Evolutionary conservation across 2,329 filamentous ascomycete genomes (phyloP), one percentile per base, ranked within the genome.

Genomic region (Corniculantispora saksenae): DNA sequence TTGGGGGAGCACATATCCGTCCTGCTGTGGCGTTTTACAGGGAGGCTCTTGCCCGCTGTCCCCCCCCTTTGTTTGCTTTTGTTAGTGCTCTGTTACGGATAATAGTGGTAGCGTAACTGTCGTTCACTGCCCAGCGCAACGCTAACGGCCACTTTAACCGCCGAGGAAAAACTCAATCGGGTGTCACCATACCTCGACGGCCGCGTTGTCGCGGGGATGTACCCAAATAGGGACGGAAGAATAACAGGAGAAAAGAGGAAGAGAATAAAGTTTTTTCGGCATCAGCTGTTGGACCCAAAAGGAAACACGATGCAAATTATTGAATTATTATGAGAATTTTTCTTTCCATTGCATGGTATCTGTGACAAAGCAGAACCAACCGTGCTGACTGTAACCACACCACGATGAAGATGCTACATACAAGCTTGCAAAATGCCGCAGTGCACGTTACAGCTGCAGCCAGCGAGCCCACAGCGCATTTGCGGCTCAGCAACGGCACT

Each of bases 161-260:
- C n/a, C n/a, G n/a, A n/a, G n/a, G n/a, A n/a, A 50, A 50, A 50
- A 50, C 21, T 50, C 47, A 50, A 50, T 50, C 47, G n/a, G 48
- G 47, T 50, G 21, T 23, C 48, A 51, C 48, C 13, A 12, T n/a
- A n/a, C n/a, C n/a, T n/a, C n/a, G n/a, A n/a, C 21, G 12, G 35
- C 13, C 35, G 48, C 23, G 48, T 51, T 51, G 48, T 51, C 48
- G 48, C 25, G 25, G 48, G 48, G 48, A 51, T 6, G 23, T 19
- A 29, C 48, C 3, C 47, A 9, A 50, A 50, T n/a, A 13, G 47
- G 23, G n/a, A 6, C 12, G n/a, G 3, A 25, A 50, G 32, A 32
- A 50, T 15, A 50, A 50, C 5, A 5, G 10, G 32, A 32, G 32
- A 10, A 32, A 10, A 32, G 10, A 32, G n/a, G 10, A 32, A 7